Conservation (phyloP, 352 stramenopile genomes). For the Phytophthora melonis region DNA sequence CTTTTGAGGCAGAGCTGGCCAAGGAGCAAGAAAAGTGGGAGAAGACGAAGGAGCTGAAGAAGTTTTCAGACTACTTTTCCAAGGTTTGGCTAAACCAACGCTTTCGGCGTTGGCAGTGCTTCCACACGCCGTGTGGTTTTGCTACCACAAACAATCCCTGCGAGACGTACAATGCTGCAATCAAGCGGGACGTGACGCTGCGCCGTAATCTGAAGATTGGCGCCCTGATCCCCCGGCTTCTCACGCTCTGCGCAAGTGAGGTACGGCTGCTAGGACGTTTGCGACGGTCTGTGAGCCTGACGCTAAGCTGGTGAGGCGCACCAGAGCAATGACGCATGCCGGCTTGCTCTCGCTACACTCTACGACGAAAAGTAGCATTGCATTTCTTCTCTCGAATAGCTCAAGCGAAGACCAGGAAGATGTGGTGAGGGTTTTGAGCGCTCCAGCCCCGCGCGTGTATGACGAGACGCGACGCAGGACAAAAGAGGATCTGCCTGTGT, state of each 20-base stretch:
- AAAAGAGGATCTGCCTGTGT: background rate
- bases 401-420: background rate
- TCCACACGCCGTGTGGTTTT: conserved; percentile 20
- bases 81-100: conserved; percentile 1
- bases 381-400: background rate
- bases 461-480: background rate
- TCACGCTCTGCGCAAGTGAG: conserved; percentile 10
- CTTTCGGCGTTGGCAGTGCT: conserved; percentile 22
- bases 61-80: background rate
- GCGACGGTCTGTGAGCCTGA: background rate
- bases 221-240: background rate
- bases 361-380: background rate
- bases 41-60: background rate
- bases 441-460: background rate
- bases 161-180: conserved; percentile 6
- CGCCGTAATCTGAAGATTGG: conserved; percentile 21
- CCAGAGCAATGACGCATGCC: background rate
- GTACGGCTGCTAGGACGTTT: background rate
- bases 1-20: background rate
- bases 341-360: conserved; percentile 1
- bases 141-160: conserved; percentile 34
- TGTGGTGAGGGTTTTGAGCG: background rate
- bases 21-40: conserved; percentile 8
- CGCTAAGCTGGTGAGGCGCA: background rate
- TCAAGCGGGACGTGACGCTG: conserved; percentile 19